Conservation (phyloP, 371 early-diverging fungal species). For the Mucor circinelloides region DNA sequence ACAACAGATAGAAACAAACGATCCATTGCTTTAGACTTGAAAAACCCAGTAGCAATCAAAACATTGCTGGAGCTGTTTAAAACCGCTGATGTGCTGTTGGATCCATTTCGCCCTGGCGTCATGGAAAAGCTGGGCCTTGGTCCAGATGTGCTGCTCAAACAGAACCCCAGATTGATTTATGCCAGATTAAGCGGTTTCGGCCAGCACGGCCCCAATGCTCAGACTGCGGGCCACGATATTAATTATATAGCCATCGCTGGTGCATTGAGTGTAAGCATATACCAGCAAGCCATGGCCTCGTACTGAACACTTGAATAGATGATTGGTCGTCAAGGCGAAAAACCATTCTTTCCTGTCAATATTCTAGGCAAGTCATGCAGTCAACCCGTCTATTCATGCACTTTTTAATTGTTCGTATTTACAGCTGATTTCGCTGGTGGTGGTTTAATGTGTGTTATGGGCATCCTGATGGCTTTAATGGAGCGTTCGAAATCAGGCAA, state of each 20-base stretch:
- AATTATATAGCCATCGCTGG: slow-evolving; percentile 77
- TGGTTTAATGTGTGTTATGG: slow-evolving; percentile 69
- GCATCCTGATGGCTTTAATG: slow-evolving; percentile 68
- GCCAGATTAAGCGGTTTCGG: slow-evolving; percentile 77
- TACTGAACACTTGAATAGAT: slow-evolving; percentile 37
- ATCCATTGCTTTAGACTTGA: slow-evolving; percentile 70
- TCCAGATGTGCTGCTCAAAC: slow-evolving; percentile 57
- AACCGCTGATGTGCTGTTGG: slow-evolving; percentile 71
- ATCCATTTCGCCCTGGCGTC: slow-evolving; percentile 81
- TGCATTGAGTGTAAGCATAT: slow-evolving; percentile 52
- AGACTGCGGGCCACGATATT: slow-evolving; percentile 78
- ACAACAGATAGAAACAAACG: slow-evolving; percentile 58
- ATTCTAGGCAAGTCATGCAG: slow-evolving; percentile 43
- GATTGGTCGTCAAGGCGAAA: slow-evolving; percentile 59
- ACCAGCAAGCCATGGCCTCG: background rate
- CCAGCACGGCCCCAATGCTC: slow-evolving; percentile 58
- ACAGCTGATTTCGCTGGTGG: slow-evolving; percentile 80
- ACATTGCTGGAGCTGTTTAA: slow-evolving; percentile 47
- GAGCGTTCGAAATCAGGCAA: slow-evolving; percentile 64
- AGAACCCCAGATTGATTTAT: slow-evolving; percentile 65
- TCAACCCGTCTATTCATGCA: background rate
- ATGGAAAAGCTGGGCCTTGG: slow-evolving; percentile 74
- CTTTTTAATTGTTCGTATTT: background rate
- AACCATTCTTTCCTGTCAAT: slow-evolving; percentile 70
- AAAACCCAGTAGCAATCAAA: slow-evolving; percentile 53